Evolutionary conservation across 2,329 filamentous ascomycete genomes (phyloP), one percentile per base, ranked within the genome.

Genomic region (Arthroderma uncinatum): DNA sequence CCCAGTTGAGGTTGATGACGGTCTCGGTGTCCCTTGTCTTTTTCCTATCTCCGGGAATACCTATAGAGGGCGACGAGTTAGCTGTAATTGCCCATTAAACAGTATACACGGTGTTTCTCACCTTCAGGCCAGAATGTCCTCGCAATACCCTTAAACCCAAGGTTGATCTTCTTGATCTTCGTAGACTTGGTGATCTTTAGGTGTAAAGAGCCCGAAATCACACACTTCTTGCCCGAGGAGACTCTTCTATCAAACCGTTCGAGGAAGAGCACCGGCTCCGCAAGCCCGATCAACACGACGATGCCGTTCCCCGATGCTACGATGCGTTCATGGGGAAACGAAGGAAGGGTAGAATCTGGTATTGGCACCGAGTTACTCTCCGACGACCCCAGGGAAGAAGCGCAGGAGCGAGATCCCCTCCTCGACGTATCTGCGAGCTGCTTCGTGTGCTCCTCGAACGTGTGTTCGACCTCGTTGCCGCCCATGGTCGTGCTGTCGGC

Each of bases 71-170:
- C 2, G 2, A 6, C 47, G 33, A 40, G 25, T 42, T 53, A 47
- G 14, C 53, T 39, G 30, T 6, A 47, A 23, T 7, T 33, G 40
- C 37, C 12, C 21, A 47, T 25, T 33, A 21, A 21, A 14, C 12
- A 30, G 28, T 39, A 54, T 19, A 23, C 5, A 40, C n/a, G 37
- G 28, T 10, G 14, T n/a, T 50, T 56, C 62, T 57, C 67, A 81
- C 83, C 89, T 75, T 97, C 93, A 14, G 93, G 92, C 93, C 93
- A 98, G 67, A 95, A 90, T 1, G 93, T 97, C 62, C 86, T 82
- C 2, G 90, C 89, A 67, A 84, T 86, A 30, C 92, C 93, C 40
- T 85, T 82, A 64, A 98, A 87, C 65, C 88, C 92, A 55, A 98
- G 77, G 4, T 87, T 90, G 23, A 98, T 82, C 2, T 89, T 86